Percentiles rank a stretch among this genome's conserved stretches.
Conservation (phyloP, 345 rosid species). For the Brassica rapa region DNA sequence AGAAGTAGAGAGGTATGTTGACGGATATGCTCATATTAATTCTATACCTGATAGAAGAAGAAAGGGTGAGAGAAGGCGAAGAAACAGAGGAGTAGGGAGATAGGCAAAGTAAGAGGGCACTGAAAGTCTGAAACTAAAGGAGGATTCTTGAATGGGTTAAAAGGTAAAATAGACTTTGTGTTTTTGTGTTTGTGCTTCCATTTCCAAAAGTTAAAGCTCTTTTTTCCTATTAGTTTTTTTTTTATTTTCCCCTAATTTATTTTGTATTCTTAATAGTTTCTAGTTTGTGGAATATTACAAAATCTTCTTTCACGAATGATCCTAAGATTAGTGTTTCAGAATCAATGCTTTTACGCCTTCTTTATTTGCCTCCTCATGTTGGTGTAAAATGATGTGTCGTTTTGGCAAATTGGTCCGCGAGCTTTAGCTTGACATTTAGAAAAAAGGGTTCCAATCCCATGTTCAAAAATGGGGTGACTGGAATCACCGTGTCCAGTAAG, state of each 20-base stretch:
- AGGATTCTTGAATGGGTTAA: constrained; percentile 23
- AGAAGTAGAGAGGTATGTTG: neutral
- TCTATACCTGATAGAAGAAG: constrained; percentile 33
- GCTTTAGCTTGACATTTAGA: no score
- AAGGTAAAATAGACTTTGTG: constrained; percentile 8
- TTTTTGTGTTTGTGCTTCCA: constrained; percentile 32
- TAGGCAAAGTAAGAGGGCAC: constrained; percentile 17
- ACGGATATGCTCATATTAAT: constrained; percentile 5
- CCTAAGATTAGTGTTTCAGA: constrained; percentile 23
- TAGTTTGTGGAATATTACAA: constrained; percentile 33
- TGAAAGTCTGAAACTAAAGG: constrained; percentile 36
- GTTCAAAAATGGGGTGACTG: no score
- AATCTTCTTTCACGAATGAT: constrained; percentile 38
- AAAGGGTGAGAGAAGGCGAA: constrained; percentile 35
- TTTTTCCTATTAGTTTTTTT: neutral
- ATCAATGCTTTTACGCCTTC: constrained; percentile 33
- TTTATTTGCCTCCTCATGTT: constrained; percentile 36
- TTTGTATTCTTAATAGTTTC: neutral
- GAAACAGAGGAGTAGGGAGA: constrained; percentile 27
- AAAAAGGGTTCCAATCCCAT: no score
- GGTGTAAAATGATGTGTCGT: constrained; percentile 20
- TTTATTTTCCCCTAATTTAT: constrained; percentile 1
- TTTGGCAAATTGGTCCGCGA: no score
- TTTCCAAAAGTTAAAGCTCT: constrained; percentile 34
- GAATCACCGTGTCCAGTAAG: no score